Conservation (phyloP, 1,139 yeast genomes). For the Yamadazyma conglobata region DNA sequence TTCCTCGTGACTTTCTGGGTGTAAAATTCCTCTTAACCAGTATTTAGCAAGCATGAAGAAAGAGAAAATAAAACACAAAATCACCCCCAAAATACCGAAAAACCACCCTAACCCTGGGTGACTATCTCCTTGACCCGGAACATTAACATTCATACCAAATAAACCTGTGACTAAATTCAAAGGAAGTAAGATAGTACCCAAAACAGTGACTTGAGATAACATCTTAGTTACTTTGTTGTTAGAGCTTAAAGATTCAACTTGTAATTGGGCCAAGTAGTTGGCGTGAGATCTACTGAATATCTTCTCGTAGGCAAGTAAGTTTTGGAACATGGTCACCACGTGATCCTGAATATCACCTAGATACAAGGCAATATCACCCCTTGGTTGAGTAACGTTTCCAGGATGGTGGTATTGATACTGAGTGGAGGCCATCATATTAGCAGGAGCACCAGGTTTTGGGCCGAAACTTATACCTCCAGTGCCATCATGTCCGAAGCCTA, state of each 20-base stretch:
- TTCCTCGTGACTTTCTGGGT: constrained; percentile 14
- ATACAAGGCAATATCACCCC: constrained; percentile 82
- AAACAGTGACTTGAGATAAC: constrained; percentile 81
- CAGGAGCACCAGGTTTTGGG: constrained; percentile 18
- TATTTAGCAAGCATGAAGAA: constrained; percentile 31
- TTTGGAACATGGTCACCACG: constrained; percentile 93
- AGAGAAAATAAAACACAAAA: constrained; percentile 28
- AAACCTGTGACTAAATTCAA: constrained; percentile 87
- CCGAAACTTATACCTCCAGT: constrained; percentile 20
- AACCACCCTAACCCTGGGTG: constrained; percentile 24
- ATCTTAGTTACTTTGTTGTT: constrained; percentile 82
- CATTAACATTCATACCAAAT: constrained; percentile 92
- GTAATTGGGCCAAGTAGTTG: constrained; percentile 88
- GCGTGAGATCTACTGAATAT: constrained; percentile 89
- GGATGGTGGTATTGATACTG: constrained; percentile 17
- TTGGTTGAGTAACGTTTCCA: constrained; percentile 52
- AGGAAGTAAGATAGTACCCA: constrained; percentile 90
- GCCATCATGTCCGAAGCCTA: constrained; percentile 16
- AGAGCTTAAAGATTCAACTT: constrained; percentile 84
- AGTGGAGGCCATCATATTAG: constrained; percentile 16
- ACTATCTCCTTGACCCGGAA: constrained; percentile 63
- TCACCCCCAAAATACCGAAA: constrained; percentile 37
- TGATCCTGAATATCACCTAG: constrained; percentile 98
- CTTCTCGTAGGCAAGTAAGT: constrained; percentile 84
- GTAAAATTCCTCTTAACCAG: constrained; percentile 31